phyloP scores from a whole-genome alignment of 2,329 filamentous ascomycete genomes.

The Magnaporthales sp. region DNA sequence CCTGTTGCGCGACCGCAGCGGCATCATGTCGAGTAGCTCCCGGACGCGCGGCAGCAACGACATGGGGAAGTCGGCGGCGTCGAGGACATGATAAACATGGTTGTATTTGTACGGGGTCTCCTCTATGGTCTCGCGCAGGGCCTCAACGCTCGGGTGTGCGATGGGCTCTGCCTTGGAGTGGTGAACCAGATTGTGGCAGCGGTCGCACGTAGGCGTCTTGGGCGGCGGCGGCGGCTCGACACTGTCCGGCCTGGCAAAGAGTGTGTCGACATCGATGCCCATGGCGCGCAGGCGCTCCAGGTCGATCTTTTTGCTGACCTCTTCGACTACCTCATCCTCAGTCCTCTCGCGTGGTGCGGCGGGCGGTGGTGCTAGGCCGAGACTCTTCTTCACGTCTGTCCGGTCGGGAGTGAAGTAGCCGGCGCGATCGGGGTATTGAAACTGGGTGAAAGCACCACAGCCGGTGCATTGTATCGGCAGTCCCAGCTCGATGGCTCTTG shows the following conservation, averaged over 20 bases:
- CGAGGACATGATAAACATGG: constrained; percentile 89
- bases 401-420: constrained; percentile 49
- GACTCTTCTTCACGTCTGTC: constrained; percentile 41
- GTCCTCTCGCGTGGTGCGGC: constrained; percentile 13
- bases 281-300: constrained; percentile 31
- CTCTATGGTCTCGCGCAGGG: constrained; percentile 73
- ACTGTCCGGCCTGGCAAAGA: constrained; percentile 15
- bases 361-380: constrained; percentile 21
- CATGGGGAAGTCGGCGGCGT: constrained; percentile 95
- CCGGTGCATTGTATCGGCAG: constrained; percentile 53
- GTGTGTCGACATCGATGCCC: constrained; percentile 32
- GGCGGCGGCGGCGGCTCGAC: not conserved
- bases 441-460: constrained; percentile 58
- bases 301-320: constrained; percentile 34
- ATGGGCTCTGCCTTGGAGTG: constrained; percentile 66
- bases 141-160: constrained; percentile 70
- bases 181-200: constrained; percentile 76
- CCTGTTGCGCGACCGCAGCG: constrained; percentile 71
- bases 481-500: constrained; percentile 4
- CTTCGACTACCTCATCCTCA: constrained; percentile 39
- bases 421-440: constrained; percentile 36
- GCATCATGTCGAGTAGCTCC: constrained; percentile 59
- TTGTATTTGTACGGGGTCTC: constrained; percentile 88
- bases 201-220: constrained; percentile 55
- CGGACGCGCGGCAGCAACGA: constrained; percentile 76